phyloP scores from a whole-genome alignment of 1,139 yeast genomes.

The Blastobotrys arbuscula region DNA sequence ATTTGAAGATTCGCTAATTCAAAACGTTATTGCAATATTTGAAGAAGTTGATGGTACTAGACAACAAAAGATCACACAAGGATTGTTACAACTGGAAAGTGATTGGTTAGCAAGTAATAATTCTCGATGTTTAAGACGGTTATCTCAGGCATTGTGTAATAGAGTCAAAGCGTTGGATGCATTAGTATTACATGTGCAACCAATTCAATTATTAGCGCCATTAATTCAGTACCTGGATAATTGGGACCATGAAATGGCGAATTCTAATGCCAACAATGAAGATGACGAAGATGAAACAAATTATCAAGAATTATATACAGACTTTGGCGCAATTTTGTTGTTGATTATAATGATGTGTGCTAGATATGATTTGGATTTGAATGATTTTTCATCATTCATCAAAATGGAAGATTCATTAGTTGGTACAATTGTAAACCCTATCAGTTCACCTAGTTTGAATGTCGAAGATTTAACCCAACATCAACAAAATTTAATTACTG shows the following conservation, averaged over 20 bases:
- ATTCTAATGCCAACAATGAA: background rate
- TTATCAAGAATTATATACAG: constrained; percentile 63
- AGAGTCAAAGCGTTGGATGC: constrained; percentile 41
- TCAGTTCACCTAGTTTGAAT: constrained; percentile 4
- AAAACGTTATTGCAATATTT: constrained; percentile 22
- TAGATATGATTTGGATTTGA: constrained; percentile 41
- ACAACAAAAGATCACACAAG: constrained; percentile 25
- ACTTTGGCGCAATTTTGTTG: constrained; percentile 55
- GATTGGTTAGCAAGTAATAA: constrained; percentile 26
- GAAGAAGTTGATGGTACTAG: constrained; percentile 28
- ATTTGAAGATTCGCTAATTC: constrained; percentile 24
- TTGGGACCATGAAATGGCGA: constrained; percentile 23
- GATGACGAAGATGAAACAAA: constrained; percentile 44
- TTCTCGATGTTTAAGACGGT: constrained; percentile 39
- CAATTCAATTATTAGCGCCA: constrained; percentile 27
- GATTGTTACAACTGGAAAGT: constrained; percentile 19
- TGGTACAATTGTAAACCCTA: constrained; percentile 3
- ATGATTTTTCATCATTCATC: constrained; percentile 18
- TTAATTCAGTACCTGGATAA: constrained; percentile 34
- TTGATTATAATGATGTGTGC: constrained; percentile 44
- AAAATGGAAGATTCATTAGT: background rate
- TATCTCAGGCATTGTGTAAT: constrained; percentile 44
- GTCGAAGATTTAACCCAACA: constrained; percentile 27
- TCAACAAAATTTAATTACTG: constrained; percentile 48
- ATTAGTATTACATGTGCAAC: constrained; percentile 34